phyloP scores from a whole-genome alignment of 202 grass and related monocot genomes.

The Panicum hallii region DNA sequence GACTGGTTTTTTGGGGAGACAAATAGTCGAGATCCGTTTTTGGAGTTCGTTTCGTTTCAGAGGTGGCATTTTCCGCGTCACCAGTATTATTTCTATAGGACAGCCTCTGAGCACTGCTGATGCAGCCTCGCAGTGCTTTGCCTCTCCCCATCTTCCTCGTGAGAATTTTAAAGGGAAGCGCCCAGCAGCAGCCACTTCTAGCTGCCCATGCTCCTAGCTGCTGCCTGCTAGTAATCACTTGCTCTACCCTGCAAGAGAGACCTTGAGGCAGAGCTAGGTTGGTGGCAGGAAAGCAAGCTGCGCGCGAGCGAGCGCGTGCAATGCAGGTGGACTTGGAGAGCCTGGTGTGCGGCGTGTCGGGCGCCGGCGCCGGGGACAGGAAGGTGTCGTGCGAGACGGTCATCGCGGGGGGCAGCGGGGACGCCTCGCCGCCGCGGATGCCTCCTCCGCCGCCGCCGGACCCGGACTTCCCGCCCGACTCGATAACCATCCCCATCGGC shows the following conservation, averaged over 20 bases:
- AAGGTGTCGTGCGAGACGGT: conserved; percentile 81
- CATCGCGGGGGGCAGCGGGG: conserved; percentile 43
- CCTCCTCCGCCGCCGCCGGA: conserved; percentile 44
- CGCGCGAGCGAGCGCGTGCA: not conserved
- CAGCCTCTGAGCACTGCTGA: conserved; percentile 50
- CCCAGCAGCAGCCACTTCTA: conserved; percentile 30
- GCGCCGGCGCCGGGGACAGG: conserved; percentile 52
- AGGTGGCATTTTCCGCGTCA: conserved; percentile 41
- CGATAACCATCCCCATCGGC: conserved; percentile 69
- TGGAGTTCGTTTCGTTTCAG: conserved; percentile 60
- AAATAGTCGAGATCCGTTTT: conserved; percentile 59
- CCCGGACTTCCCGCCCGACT: conserved; percentile 79
- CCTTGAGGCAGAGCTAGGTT: not conserved
- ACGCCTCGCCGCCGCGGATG: conserved; percentile 38
- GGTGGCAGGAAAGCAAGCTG: not conserved
- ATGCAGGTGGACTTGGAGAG: conserved; percentile 61
- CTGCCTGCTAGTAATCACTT: not conserved
- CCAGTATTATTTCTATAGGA: conserved; percentile 43
- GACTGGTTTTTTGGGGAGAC: conserved; percentile 26
- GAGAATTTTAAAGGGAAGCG: conserved; percentile 52
- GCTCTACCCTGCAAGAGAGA: not conserved
- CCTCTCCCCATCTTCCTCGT: conserved; percentile 38
- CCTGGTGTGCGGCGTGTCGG: conserved; percentile 57
- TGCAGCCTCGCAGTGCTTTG: conserved; percentile 40
- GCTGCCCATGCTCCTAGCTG: conserved; percentile 29